Percentiles rank a stretch among this genome's conserved stretches.
Evolutionary conservation across 495 filamentous ascomycete species (phyloP).

Genomic region (Zalerion maritima): DNA sequence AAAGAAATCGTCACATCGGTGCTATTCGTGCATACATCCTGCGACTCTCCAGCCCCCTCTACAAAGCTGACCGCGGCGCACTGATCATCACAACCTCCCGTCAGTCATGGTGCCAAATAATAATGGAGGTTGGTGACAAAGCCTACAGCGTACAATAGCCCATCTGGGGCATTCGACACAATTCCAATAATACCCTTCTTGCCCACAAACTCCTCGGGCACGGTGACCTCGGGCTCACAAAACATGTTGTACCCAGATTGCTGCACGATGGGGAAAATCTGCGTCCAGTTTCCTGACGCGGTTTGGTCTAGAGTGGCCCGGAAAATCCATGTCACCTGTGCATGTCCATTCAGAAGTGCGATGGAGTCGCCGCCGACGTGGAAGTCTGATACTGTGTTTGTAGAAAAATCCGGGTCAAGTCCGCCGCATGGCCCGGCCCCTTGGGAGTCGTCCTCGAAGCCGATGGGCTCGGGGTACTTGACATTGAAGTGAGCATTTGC

Average conservation of each 20-base stretch:
- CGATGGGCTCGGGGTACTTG: constrained; percentile 25
- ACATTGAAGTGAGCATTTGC: constrained; percentile 33
- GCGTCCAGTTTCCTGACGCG: constrained; percentile 30
- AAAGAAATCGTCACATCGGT: constrained; percentile 21
- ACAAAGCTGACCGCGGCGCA: constrained; percentile 38
- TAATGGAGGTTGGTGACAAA: neutral
- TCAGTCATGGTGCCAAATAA: neutral
- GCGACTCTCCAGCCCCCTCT: constrained; percentile 15
- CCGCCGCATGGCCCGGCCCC: constrained; percentile 31
- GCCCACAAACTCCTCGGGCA: constrained; percentile 28
- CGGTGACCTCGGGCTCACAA: constrained; percentile 25
- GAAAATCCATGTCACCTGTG: constrained; percentile 32
- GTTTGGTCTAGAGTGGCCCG: constrained; percentile 31
- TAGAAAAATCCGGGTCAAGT: constrained; percentile 20
- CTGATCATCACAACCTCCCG: constrained; percentile 12
- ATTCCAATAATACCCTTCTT: constrained; percentile 34
- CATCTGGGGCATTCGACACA: constrained; percentile 27
- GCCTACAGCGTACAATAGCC: constrained; percentile 35
- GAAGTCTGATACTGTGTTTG: constrained; percentile 27
- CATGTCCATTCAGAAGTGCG: constrained; percentile 23
- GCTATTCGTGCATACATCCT: constrained; percentile 27
- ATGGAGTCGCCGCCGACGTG: constrained; percentile 35
- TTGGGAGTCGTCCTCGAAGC: constrained; percentile 32
- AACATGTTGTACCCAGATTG: constrained; percentile 31
- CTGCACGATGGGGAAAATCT: constrained; percentile 28